A percentile compares a stretch with the other conserved stretches of the same genome.
Evolutionary conservation across 2,329 filamentous ascomycete species (phyloP).

Genomic region (Emmonsiellopsis sp.): DNA sequence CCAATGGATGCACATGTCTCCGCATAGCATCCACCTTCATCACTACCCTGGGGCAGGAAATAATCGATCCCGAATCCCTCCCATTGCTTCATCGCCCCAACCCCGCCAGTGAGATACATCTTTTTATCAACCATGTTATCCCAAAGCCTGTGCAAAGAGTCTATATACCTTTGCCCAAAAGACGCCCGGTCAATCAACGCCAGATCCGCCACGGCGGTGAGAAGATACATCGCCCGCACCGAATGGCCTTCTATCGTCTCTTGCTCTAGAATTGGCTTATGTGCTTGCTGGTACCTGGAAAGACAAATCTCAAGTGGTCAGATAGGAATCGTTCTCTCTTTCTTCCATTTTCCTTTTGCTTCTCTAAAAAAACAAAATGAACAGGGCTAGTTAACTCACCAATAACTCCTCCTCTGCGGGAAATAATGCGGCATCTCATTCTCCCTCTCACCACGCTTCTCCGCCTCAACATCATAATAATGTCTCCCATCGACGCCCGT

Average conservation of each 20-base stretch:
- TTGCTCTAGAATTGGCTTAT: conserved; percentile 46
- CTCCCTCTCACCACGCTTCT: conserved; percentile 41
- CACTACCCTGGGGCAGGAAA: conserved; percentile 48
- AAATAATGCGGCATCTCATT: conserved; percentile 41
- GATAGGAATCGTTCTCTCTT: background rate
- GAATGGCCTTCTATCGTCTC: conserved; percentile 48
- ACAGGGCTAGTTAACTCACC: conserved; percentile 15
- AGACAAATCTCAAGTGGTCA: background rate
- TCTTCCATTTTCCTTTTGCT: no score
- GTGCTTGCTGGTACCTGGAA: conserved; percentile 48
- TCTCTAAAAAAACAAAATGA: no score
- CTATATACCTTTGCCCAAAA: conserved; percentile 21
- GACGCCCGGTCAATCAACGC: conserved; percentile 26
- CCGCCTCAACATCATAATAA: conserved; percentile 48
- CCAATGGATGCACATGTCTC: conserved; percentile 54
- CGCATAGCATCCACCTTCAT: conserved; percentile 54
- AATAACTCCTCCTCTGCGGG: conserved; percentile 28
- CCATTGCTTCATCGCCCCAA: conserved; percentile 50
- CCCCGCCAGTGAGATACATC: conserved; percentile 54
- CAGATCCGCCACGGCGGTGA: conserved; percentile 50
- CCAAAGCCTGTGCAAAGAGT: conserved; percentile 44
- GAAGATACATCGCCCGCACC: conserved; percentile 52
- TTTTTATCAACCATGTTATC: conserved; percentile 52
- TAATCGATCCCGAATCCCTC: conserved; percentile 53
- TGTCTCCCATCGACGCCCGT: conserved; percentile 39